phyloP scores from a whole-genome alignment of 1,284 basidiomycete species.

The Sanghuangporus weigelae region DNA sequence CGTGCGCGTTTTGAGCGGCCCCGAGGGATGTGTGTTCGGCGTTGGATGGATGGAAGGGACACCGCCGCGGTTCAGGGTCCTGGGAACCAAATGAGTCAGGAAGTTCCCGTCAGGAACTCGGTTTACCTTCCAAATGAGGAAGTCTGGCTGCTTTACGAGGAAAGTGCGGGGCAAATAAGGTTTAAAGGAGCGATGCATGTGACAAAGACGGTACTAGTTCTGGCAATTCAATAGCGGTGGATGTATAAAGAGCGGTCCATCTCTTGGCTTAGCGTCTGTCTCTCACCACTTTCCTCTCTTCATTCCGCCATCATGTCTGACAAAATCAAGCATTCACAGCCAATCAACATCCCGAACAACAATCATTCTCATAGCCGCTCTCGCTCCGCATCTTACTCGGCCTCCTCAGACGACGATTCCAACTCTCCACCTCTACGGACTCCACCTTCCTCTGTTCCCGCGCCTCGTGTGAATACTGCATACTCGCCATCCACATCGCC shows the following conservation, averaged over 20 bases:
- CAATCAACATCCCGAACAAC: conserved; percentile 52
- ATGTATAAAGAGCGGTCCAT: not conserved
- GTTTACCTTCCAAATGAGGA: not conserved
- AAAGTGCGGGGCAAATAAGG: conserved; percentile 12
- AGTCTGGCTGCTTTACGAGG: not conserved
- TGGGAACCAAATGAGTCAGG: not conserved
- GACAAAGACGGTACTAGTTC: not conserved
- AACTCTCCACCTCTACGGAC: conserved; percentile 45
- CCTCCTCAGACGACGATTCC: conserved; percentile 41
- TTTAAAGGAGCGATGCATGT: conserved; percentile 7
- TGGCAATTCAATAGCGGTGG: not conserved
- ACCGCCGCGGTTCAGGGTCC: not conserved
- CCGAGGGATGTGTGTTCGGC: no score
- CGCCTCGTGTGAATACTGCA: conserved; percentile 41
- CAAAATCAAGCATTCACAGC: conserved; percentile 46
- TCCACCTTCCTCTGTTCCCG: conserved; percentile 35
- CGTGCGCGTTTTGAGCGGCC: not conserved
- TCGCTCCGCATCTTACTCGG: conserved; percentile 51
- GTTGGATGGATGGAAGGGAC: not conserved
- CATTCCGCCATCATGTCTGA: conserved; percentile 30
- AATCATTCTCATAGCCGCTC: conserved; percentile 27
- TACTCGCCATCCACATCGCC: conserved; percentile 54
- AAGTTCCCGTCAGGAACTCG: not conserved
- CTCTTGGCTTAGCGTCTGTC: not conserved
- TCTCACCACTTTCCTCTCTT: not conserved